Conservation (phyloP, 352 stramenopile species). For the Globisporangium takayamanum region DNA sequence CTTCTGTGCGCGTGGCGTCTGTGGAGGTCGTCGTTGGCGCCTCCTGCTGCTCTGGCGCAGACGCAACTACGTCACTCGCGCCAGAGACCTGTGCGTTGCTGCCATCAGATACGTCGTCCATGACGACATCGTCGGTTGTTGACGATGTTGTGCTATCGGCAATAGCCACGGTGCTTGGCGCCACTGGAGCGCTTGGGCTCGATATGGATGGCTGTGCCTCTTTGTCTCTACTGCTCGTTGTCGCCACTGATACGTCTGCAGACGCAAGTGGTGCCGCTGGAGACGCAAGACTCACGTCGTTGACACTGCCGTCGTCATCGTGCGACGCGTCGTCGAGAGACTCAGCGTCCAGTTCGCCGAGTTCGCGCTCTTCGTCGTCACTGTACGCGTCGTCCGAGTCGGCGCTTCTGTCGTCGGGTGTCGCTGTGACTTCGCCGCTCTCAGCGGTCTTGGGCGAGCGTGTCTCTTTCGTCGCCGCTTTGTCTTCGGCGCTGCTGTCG, state of each 20-base stretch:
- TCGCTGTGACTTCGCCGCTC: background rate
- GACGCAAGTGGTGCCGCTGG: background rate
- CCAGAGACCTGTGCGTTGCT: background rate
- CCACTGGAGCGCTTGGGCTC: background rate
- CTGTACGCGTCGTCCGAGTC: background rate
- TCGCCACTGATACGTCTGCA: background rate
- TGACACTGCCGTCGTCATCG: background rate
- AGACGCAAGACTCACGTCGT: background rate
- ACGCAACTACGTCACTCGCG: too few relatives aligned
- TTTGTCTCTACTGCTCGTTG: background rate
- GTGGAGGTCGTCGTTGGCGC: too few relatives aligned
- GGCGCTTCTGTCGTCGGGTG: background rate
- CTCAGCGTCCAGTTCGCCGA: background rate
- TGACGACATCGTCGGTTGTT: background rate
- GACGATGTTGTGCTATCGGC: background rate
- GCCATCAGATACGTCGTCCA: background rate
- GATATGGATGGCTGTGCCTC: too few relatives aligned
- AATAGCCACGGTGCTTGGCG: background rate
- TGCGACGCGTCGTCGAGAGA: background rate
- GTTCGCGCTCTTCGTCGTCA: background rate
- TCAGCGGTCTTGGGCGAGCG: background rate
- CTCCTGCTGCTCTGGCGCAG: too few relatives aligned
- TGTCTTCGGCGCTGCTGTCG: constrained; percentile 2
- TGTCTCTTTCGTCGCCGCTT: background rate
- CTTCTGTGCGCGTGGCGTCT: too few relatives aligned